Conservation (phyloP, 306 rosid species). For the Astragalus glycyphyllos region DNA sequence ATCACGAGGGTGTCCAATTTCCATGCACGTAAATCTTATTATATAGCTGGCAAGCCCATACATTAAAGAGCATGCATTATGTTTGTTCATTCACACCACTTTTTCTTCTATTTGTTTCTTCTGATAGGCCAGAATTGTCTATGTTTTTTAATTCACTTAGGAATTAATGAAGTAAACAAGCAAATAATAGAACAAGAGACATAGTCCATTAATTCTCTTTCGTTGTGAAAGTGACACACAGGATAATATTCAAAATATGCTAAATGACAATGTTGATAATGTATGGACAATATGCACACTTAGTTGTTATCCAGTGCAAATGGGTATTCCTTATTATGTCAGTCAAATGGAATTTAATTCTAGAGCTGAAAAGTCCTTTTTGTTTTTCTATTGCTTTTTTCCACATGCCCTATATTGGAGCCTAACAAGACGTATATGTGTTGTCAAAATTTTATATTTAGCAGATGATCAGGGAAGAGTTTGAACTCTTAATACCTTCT, state of each 20-base stretch:
- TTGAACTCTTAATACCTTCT: no score
- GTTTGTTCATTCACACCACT: constrained; percentile 45
- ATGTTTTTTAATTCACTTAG: constrained; percentile 7
- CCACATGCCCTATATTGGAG: constrained; percentile 18
- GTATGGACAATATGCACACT: background rate
- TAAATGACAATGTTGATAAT: constrained; percentile 40
- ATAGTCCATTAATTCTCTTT: constrained; percentile 11
- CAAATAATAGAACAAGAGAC: constrained; percentile 18
- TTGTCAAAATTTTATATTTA: no score
- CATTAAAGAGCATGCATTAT: constrained; percentile 12
- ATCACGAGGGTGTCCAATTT: constrained; percentile 41
- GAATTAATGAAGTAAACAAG: constrained; percentile 24
- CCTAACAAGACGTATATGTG: background rate
- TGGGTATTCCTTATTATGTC: constrained; percentile 7
- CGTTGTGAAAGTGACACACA: constrained; percentile 42
- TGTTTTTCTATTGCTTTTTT: constrained; percentile 8
- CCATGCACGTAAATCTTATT: constrained; percentile 52
- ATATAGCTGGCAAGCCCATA: no score
- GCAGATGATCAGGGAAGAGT: no score
- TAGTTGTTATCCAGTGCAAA: constrained; percentile 26
- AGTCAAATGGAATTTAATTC: constrained; percentile 43
- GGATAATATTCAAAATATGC: constrained; percentile 39
- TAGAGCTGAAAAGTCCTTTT: constrained; percentile 26
- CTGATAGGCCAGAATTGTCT: constrained; percentile 33
- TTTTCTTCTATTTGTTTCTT: constrained; percentile 10